Evolutionary conservation across 345 rosid genomes (phyloP).

Genomic region (Lumnitzera racemosa): DNA sequence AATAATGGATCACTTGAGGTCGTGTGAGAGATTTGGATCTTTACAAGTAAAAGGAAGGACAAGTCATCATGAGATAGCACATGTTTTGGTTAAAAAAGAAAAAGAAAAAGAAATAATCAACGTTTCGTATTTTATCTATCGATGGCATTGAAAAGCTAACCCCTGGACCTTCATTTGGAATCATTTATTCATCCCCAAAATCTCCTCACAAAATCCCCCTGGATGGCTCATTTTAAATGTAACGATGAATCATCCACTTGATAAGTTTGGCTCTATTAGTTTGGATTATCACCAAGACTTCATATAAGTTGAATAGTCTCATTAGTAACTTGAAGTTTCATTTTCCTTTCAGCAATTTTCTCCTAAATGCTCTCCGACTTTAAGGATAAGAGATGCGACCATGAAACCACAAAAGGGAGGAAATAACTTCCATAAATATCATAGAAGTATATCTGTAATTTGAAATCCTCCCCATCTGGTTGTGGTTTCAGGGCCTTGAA

Average conservation of each 20-base stretch:
- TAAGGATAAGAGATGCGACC: conserved; percentile 2
- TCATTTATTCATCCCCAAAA: conserved; percentile 68
- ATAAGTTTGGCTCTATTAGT: conserved; percentile 92
- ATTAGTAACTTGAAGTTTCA: conserved; percentile 60
- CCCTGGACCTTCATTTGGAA: conserved; percentile 14
- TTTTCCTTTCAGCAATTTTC: conserved; percentile 80
- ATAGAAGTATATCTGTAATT: conserved; percentile 57
- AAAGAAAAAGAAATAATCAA: no score
- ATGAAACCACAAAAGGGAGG: no score
- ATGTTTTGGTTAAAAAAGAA: no score
- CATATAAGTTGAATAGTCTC: conserved; percentile 73
- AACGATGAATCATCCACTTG: conserved; percentile 89
- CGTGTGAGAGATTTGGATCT: no score
- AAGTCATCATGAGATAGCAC: no score
- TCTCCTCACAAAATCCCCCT: conserved; percentile 92
- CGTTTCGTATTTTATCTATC: no score
- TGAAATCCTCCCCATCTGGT: conserved; percentile 76
- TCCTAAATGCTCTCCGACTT: conserved; percentile 83
- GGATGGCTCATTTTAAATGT: conserved; percentile 87
- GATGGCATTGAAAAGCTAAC: no score
- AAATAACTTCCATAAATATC: no score
- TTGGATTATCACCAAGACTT: conserved; percentile 83
- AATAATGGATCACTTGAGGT: no score
- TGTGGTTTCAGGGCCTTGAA: conserved; percentile 80
- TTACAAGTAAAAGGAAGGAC: no score